Base-by-base conservation (phyloP, 2,329 filamentous ascomycete species). In the Aspergillus sp. region DNA sequence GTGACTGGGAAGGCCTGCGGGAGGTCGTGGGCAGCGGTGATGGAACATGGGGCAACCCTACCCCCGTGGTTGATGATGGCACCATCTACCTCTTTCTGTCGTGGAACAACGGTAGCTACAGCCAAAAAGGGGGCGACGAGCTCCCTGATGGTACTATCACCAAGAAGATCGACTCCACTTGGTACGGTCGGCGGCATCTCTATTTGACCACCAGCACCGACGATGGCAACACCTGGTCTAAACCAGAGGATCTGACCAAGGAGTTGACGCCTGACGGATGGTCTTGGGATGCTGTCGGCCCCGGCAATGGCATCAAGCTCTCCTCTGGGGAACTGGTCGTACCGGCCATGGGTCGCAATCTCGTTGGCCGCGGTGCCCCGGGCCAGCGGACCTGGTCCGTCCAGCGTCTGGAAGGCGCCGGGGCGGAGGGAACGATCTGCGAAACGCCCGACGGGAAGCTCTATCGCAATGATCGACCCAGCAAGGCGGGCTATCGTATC, bases 1-100 rank as follows among this genome's bases (percentile, higher is more conserved):
- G 36, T 4, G 63, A 66, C 55, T 66, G 63, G 64, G 63, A 64
- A 43, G 30, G 40, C 8, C 53, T 67, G 4, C 55, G 51, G 14
- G 64, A 67, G 35, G 61, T 66, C 4, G 50, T 63, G 10, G 60
- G 59, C 10, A 50, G 48, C 24, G 61, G 59, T 2, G 48, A 54
- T 16, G 62, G 63, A 6, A 64, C 61, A 2, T 67, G 65, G 65
- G 62, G 62, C n/a, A 68, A 68, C 46, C 64, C 65, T 3, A 65
- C 65, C 7, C 52, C 65, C 2, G 65, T 67, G 19, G 60, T 66
- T 6, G 65, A 66, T 49, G 63, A 63, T 40, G 52, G 54, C 42
- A 68, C 63, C 33, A 62, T 68, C 54, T 68, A 68, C 50, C 60
- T 68, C 11, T 68, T 66, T 47, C 45, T 65, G 48, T 65, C 56